phyloP scores from a whole-genome alignment of 1,284 basidiomycete genomes.

The Fomitopsis palustris region DNA sequence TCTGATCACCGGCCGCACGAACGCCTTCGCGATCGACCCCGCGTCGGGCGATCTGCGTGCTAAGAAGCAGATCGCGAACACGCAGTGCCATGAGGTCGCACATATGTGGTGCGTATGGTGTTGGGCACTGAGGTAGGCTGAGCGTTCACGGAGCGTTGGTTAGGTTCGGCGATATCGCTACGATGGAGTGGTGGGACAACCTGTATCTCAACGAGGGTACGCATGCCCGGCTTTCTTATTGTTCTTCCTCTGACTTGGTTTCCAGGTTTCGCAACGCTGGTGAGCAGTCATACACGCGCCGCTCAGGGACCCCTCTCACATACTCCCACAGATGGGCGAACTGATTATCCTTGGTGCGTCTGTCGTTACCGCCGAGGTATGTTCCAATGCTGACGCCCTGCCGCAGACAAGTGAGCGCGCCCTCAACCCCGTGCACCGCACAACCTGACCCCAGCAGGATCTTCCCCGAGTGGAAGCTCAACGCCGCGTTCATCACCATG shows the following conservation, averaged over 20 bases:
- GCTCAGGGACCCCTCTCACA: background rate
- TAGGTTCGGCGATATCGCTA: constrained; percentile 89
- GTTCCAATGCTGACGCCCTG: background rate
- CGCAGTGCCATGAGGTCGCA: constrained; percentile 83
- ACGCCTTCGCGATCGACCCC: constrained; percentile 80
- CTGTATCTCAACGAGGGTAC: constrained; percentile 80
- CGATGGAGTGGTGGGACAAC: constrained; percentile 94
- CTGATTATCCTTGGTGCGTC: constrained; percentile 79
- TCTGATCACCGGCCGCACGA: constrained; percentile 88
- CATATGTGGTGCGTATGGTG: constrained; percentile 74
- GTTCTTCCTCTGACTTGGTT: background rate
- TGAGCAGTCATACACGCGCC: constrained; percentile 21
- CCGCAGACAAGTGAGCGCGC: constrained; percentile 43
- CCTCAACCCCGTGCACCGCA: background rate
- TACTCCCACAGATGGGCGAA: constrained; percentile 73
- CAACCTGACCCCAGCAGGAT: constrained; percentile 39
- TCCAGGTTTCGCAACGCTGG: constrained; percentile 82
- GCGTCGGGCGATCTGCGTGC: constrained; percentile 72
- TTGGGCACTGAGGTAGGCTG: background rate
- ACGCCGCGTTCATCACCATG: constrained; percentile 65
- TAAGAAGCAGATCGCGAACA: constrained; percentile 77
- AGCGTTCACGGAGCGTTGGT: background rate
- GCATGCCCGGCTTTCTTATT: background rate
- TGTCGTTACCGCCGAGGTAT: background rate
- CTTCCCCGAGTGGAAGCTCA: constrained; percentile 76